A percentile compares a stretch with the other conserved stretches of the same genome.
Evolutionary conservation across 805 yeast species (phyloP).

Genomic region (Wickerhamiella alocasiicola): DNA sequence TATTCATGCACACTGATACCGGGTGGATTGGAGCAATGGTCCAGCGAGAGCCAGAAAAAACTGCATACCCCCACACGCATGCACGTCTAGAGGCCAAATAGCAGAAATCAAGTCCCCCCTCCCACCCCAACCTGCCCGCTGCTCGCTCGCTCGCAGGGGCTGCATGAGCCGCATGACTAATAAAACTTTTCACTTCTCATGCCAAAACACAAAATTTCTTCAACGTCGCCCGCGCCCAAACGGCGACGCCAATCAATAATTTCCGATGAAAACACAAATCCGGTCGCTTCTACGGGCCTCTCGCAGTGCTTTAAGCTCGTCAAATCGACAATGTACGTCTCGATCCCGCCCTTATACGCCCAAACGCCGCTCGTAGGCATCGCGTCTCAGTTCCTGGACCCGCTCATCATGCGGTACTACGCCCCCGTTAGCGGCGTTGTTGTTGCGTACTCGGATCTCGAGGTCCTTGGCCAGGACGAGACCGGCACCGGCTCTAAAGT

Average conservation of each 20-base stretch:
- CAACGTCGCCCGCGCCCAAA: constrained; percentile 9
- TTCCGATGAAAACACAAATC: constrained; percentile 17
- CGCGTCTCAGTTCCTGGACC: constrained; percentile 78
- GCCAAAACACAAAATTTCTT: constrained; percentile 8
- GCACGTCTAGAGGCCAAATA: no score
- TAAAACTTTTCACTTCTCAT: not conserved
- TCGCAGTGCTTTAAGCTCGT: constrained; percentile 59
- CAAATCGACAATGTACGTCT: constrained; percentile 55
- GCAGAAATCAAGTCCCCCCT: not conserved
- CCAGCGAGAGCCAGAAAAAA: no score
- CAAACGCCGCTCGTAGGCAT: constrained; percentile 65
- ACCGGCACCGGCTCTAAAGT: constrained; percentile 33
- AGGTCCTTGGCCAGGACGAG: constrained; percentile 35
- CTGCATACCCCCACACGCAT: no score
- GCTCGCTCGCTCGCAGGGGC: not conserved
- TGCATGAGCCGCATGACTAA: not conserved
- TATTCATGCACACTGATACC: no score
- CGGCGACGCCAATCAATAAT: constrained; percentile 16
- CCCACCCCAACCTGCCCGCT: not conserved
- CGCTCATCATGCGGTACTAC: constrained; percentile 73
- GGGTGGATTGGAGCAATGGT: no score
- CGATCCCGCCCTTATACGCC: constrained; percentile 74
- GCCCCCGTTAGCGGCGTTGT: constrained; percentile 69
- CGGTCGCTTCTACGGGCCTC: constrained; percentile 22
- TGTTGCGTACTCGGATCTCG: constrained; percentile 59